Base-by-base conservation (phyloP, 495 filamentous ascomycete species). In the Aspergillus asperescens region DNA sequence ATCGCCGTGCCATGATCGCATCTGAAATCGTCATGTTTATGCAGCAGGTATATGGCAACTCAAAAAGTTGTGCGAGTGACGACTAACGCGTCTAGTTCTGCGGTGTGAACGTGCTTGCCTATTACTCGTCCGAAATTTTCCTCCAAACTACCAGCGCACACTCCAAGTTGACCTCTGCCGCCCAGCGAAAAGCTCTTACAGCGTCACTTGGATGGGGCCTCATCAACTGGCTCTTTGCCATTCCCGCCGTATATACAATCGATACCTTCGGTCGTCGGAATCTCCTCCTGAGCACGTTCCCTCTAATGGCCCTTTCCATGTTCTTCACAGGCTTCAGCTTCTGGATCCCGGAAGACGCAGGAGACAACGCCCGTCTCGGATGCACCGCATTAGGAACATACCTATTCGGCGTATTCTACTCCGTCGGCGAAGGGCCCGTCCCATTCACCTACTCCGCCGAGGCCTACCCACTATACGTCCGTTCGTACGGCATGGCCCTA, bases 361-460 rank as follows among this genome's bases (percentile, higher is more conserved):
- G 68, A 58, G 51, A 71, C 62, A 77, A 54, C 7, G 72, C 73
- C 13, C 71, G 70, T 13, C 62, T 84, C 29, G 81, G 62, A 43
- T 84, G 79, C 50, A 81, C 89, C 9, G 79, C 83, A 0, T 64
- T 84, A 4, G 87, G 85, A 4, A 86, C 88, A 34, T 90, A 89
- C 59, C 68, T 93, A 3, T 93, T 86, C 60, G 85, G 78, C 12
- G 73, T 85, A 5, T 79, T 87, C 19, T 92, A 94, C 67, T 87
- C 83, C 0, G 86, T 88, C 1, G 89, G 89, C 15, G 84, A 87
- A 61, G 87, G 89, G 0, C 87, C 89, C 0, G 88, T 93, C 0
- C 87, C 89, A 0, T 91, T 90, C 61, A 89, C 87, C 1, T 93
- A 94, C 62, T 85, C 82, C 4, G 88, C 88, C 3, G 88, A 93